These are phyloP conservation scores for Talaromyces atroroseus DNA, from an alignment of 2,329 filamentous ascomycete genomes.

Conservation along the genomic window DNA sequence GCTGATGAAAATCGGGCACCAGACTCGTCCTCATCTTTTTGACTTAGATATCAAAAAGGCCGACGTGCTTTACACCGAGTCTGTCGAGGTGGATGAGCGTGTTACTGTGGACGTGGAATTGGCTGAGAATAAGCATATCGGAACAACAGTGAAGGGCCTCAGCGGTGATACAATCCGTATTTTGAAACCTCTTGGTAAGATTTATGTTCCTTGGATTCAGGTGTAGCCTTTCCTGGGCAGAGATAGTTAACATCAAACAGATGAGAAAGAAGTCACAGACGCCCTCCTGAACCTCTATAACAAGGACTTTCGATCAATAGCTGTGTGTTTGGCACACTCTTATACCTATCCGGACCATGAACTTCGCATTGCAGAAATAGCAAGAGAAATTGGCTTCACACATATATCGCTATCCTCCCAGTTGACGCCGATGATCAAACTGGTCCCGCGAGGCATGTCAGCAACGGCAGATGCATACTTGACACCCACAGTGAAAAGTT, in stretches of 20 bases:
- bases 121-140: slow-evolving; percentile 58
- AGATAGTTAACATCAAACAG: not conserved
- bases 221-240: no score
- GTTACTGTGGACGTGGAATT: slow-evolving; percentile 89
- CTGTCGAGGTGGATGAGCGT: slow-evolving; percentile 81
- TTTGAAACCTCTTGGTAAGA: slow-evolving; percentile 49
- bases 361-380: slow-evolving; percentile 67
- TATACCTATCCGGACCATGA: slow-evolving; percentile 90
- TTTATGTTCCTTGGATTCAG: not conserved
- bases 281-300: slow-evolving; percentile 64
- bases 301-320: slow-evolving; percentile 69
- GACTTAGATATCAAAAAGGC: slow-evolving; percentile 81
- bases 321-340: slow-evolving; percentile 84
- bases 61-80: slow-evolving; percentile 75
- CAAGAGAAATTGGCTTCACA: slow-evolving; percentile 73
- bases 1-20: slow-evolving; percentile 82
- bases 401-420: slow-evolving; percentile 76
- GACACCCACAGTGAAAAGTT: slow-evolving; percentile 71
- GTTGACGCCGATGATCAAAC: slow-evolving; percentile 79
- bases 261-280: slow-evolving; percentile 47
- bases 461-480: slow-evolving; percentile 75
- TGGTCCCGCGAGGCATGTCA: slow-evolving; percentile 69
- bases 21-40: slow-evolving; percentile 83
- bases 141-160: slow-evolving; percentile 52
- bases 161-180: slow-evolving; percentile 71